These are phyloP conservation scores for Aspergillus nanangensis DNA, from an alignment of 495 filamentous ascomycete genomes.

Conservation along the genomic window DNA sequence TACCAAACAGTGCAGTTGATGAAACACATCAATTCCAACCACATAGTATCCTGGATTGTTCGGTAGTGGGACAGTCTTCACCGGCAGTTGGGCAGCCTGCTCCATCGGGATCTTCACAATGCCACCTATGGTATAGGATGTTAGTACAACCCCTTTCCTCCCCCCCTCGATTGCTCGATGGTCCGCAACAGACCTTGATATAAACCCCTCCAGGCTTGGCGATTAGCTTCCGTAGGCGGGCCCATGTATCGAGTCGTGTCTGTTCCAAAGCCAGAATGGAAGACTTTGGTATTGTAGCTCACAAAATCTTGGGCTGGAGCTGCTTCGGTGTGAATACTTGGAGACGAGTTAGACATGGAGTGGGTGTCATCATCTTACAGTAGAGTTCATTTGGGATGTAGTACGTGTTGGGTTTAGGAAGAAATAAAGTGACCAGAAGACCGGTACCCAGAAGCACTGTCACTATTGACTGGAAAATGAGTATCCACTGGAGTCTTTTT, in stretches of 20 bases:
- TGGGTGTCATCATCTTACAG: too few species aligned
- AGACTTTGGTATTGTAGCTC: constrained; percentile 7
- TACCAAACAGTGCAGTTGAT: constrained; percentile 25
- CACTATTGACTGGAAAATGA: too few species aligned
- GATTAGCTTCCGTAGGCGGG: constrained; percentile 7
- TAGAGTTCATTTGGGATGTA: too few species aligned
- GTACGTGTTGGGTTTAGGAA: too few species aligned
- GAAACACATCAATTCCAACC: constrained; percentile 20
- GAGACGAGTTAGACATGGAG: too few species aligned
- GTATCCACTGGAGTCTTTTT: too few species aligned
- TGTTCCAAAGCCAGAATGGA: neutral
- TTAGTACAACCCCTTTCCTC: neutral
- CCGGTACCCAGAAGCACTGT: too few species aligned
- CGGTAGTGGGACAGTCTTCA: constrained; percentile 10
- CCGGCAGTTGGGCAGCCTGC: constrained; percentile 11
- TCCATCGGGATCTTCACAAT: constrained; percentile 14
- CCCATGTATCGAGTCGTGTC: constrained; percentile 8
- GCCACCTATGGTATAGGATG: constrained; percentile 8
- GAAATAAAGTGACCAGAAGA: too few species aligned
- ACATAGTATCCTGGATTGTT: constrained; percentile 13
- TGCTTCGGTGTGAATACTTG: too few species aligned
- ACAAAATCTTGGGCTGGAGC: constrained; percentile 4
- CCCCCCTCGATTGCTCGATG: too few species aligned
- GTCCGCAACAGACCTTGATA: constrained; percentile 6
- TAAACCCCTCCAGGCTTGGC: constrained; percentile 12